Percentiles rank a stretch among this genome's conserved stretches.
Evolutionary conservation across 2,329 filamentous ascomycete species (phyloP).

Genomic region (Botryosphaeria dothidea): DNA sequence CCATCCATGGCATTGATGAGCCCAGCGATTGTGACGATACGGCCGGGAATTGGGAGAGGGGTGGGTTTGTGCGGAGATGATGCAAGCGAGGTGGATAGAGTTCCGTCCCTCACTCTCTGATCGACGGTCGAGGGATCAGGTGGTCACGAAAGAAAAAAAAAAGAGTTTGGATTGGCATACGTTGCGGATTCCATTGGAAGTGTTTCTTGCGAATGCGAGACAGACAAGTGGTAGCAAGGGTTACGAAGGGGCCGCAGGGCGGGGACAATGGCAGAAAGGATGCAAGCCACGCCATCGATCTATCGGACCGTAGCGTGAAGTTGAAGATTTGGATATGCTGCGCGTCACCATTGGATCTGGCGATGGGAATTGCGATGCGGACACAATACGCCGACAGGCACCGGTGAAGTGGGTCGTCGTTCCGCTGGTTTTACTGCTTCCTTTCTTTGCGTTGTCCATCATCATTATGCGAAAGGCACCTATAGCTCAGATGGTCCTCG

Average conservation of each 20-base stretch:
- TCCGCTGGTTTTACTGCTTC: neutral
- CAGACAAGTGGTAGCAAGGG: neutral
- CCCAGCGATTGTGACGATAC: neutral
- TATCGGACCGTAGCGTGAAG: slow-evolving; percentile 1
- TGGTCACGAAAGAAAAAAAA: neutral
- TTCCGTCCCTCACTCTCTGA: neutral
- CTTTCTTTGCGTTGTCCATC: neutral
- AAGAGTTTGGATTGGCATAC: neutral
- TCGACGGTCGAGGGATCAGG: neutral
- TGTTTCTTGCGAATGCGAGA: neutral
- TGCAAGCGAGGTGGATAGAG: neutral
- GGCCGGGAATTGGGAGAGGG: neutral
- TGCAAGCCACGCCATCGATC: slow-evolving; percentile 6
- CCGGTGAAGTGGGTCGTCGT: no score
- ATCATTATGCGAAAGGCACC: neutral
- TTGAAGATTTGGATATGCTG: neutral
- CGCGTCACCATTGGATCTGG: neutral
- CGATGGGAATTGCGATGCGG: neutral
- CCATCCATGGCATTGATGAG: neutral
- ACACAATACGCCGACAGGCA: no score
- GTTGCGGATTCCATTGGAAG: neutral
- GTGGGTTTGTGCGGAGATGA: neutral
- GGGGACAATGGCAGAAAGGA: neutral
- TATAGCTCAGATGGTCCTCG: neutral
- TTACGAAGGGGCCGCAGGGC: neutral